phyloP scores from a whole-genome alignment of 495 filamentous ascomycete species.

The Eremomyces bilateralis region DNA sequence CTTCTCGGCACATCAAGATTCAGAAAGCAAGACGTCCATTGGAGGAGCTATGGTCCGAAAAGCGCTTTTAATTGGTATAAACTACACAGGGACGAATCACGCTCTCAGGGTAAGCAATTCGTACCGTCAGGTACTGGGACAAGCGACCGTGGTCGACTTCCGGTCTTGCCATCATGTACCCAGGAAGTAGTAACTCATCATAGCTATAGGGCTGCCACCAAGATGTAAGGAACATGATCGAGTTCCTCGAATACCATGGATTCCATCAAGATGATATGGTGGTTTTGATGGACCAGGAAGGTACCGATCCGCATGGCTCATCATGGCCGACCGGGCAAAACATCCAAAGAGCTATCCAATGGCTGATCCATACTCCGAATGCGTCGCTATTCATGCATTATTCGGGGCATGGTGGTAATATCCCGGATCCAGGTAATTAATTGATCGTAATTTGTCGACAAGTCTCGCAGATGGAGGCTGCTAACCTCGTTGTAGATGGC shows the following conservation, averaged over 20 bases:
- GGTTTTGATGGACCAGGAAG: background rate
- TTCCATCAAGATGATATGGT: background rate
- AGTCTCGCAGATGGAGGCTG: background rate
- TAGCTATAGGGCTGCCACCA: background rate
- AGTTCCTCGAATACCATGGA: background rate
- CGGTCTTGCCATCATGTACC: too few species aligned
- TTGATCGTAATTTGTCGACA: too few species aligned
- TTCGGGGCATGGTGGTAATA: slow-evolving; percentile 33
- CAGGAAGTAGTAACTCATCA: too few species aligned
- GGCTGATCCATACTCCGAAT: slow-evolving; percentile 29
- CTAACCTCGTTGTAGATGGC: slow-evolving; percentile 16
- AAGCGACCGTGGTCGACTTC: too few species aligned
- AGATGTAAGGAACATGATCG: background rate
- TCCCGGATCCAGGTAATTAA: too few species aligned
- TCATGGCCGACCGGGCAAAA: slow-evolving; percentile 33
- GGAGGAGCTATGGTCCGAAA: too few species aligned
- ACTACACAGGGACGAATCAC: background rate
- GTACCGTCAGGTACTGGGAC: too few species aligned
- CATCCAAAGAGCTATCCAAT: slow-evolving; percentile 33
- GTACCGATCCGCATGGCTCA: background rate
- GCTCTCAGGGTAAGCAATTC: too few species aligned
- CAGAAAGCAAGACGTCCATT: too few species aligned
- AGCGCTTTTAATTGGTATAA: background rate
- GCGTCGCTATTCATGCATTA: slow-evolving; percentile 33
- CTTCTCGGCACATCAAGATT: too few species aligned